Evolutionary conservation across 805 yeast genomes (phyloP).

Genomic region (Pichia eremophila): DNA sequence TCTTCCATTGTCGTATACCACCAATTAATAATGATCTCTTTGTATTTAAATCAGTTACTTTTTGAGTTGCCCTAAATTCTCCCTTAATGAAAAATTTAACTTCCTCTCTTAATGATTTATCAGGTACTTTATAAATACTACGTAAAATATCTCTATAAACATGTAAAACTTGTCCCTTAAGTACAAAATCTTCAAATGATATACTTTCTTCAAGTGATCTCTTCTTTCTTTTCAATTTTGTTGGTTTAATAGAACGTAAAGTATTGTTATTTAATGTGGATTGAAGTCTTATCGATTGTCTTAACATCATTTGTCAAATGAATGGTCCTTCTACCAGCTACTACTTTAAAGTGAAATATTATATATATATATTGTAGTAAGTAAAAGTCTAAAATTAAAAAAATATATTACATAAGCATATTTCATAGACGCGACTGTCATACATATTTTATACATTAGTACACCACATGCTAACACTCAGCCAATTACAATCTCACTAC

Average conservation of each 20-base stretch:
- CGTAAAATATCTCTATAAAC: conserved; percentile 27
- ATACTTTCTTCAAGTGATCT: conserved; percentile 6
- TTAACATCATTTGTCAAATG: no score
- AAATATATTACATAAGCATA: no score
- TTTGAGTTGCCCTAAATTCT: conserved; percentile 21
- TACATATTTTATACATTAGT: no score
- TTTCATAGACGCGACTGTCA: no score
- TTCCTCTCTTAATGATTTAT: conserved; percentile 15
- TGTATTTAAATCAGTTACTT: conserved; percentile 20
- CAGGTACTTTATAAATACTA: conserved; percentile 18
- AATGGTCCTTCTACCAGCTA: no score
- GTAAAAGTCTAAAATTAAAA: no score
- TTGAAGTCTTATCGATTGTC: no score
- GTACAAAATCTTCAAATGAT: conserved; percentile 19
- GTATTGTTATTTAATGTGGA: background rate
- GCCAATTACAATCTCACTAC: no score
- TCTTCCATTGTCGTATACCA: conserved; percentile 27
- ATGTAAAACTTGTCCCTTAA: conserved; percentile 20
- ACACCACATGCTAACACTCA: no score
- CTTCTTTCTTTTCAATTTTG: background rate
- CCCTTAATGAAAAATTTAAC: conserved; percentile 22
- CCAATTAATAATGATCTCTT: conserved; percentile 24
- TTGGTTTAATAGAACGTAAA: background rate
- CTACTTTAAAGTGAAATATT: no score
- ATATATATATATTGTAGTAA: no score